Evolutionary conservation across 192 early-diverging fungal species (phyloP).

Genomic region (Coemansia aciculifera): DNA sequence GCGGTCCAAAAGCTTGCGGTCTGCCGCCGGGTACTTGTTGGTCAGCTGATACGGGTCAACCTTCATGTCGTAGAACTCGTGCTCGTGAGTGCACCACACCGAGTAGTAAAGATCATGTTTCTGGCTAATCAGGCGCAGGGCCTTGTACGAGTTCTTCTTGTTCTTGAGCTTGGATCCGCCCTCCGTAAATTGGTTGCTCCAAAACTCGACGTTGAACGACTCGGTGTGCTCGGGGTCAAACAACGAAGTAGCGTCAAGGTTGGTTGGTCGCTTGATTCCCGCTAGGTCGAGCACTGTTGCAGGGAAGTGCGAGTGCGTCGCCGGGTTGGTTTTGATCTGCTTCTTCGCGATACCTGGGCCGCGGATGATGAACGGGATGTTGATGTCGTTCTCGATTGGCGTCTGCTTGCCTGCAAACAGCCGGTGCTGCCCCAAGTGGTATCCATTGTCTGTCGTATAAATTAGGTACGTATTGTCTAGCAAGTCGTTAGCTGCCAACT

Average conservation of each 20-base stretch:
- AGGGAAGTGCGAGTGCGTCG: constrained; percentile 62
- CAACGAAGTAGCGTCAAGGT: constrained; percentile 9
- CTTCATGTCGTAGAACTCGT: constrained; percentile 59
- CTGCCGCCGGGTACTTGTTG: constrained; percentile 55
- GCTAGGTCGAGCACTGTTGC: constrained; percentile 65
- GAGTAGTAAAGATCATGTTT: constrained; percentile 57
- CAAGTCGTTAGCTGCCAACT: constrained; percentile 52
- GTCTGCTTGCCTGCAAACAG: constrained; percentile 63
- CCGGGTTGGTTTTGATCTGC: constrained; percentile 41
- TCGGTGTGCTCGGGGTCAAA: constrained; percentile 47
- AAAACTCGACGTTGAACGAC: constrained; percentile 59
- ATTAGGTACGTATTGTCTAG: constrained; percentile 65
- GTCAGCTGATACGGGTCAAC: constrained; percentile 61
- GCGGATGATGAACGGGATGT: constrained; percentile 62
- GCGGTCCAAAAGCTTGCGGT: constrained; percentile 50
- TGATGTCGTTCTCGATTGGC: constrained; percentile 66
- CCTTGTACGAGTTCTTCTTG: constrained; percentile 57
- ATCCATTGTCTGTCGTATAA: constrained; percentile 70
- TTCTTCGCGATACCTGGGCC: constrained; percentile 63
- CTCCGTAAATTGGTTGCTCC: constrained; percentile 33
- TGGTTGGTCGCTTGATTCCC: constrained; percentile 33
- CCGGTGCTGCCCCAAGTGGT: constrained; percentile 66
- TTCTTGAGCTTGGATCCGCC: constrained; percentile 16
- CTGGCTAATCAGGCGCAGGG: constrained; percentile 56
- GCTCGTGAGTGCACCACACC: constrained; percentile 61